Base-by-base conservation (phyloP, 2,329 filamentous ascomycete species). In the Acrodontium crateriforme region DNA sequence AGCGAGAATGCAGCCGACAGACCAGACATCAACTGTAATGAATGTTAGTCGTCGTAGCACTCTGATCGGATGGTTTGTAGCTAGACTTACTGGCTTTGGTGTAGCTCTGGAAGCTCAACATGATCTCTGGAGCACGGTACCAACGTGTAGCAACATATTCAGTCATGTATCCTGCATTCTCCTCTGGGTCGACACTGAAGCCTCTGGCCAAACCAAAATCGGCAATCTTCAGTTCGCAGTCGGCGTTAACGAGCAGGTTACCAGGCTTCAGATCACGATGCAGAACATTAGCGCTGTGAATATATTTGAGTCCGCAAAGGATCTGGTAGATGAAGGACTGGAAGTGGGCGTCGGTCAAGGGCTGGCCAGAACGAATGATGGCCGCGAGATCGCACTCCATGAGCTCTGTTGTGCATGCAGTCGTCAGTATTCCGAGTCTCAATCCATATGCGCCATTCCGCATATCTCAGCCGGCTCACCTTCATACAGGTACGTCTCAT, bases 261-360 rank as follows among this genome's bases (percentile, higher is more conserved):
- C 89, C 89, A 18, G 89, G 89, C 63, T 98, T 98, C 52, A 98
- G 60, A 56, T 98, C 89, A 54, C 89, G 79, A 56, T 98, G 89
- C 41, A 98, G 68, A 28, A 98, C 89, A 49, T 95, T 95, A 44
- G 89, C 89, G 13, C 87, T 95, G 65, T 98, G 89, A 42, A 98
- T 95, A 59, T 95, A 98, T 67, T 98, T 98, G 45, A 98, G 69
- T 40, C 89, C 89, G 55, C 89, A 95, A 5, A 98, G 78, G 44
- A 98, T 98, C 68, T 98, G 89, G 66, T 98, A 98, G 62, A 98
- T 94, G 63, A 98, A 98, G 28, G 89, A 95, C 61, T 98, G 89
- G 66, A 98, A 98, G 59, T 98, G 89, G 30, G 89, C 89, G 53
- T 98, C 89, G 50, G 89, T 98, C 53, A 98, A 67, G 25, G 89